Base-by-base conservation (phyloP, 495 filamentous ascomycete genomes). In the Umbilicaria muhlenbergii region DNA sequence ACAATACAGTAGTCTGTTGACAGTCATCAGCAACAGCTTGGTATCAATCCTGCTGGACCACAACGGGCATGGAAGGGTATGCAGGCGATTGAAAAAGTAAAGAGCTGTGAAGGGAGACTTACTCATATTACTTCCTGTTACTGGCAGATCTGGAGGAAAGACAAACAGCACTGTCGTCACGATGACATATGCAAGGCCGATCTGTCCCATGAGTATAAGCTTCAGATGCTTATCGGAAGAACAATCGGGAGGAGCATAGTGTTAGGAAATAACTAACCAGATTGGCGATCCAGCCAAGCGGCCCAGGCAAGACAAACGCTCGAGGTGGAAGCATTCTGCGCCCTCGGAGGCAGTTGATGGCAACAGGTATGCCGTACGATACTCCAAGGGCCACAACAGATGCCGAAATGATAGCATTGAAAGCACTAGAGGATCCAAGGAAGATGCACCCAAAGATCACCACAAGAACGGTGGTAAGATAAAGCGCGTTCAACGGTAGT, bases 131-230 rank as follows among this genome's bases (percentile, higher is more conserved):
- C 66, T 74, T 7, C 69, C 75, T 0, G 74, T 79, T 0, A 76
- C 75, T 2, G 79, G 80, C 2, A 83, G 47, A 3, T 62, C 66
- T 0, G 83, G 81, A 3, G 83, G 83, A 59, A 88, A 82, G 13
- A 86, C 67, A 56, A 86, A 88, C 0, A 88, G 65, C 7, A 86
- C 73, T 0, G 80, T 85, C 1, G 80, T 85, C 5, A 84, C 55
- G 17, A 70, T 56, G 17, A 80, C 73, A 53, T 83, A 86, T 0
- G 52, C 60, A 31, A 86, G 58, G 3, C 82, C 78, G 38, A 86
- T 58, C 74, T 77, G 32, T 36, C 2, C 7, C 10, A 11, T 36
- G 3, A 16, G 12, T 16, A 15, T 12, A 49, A 18, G 46, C 47
- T 32, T 32, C 36, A 39, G 48, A 42, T 52, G 48, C 16, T 10